These are phyloP conservation scores for Candida hungchunana DNA, from an alignment of 805 yeast species.

Conservation along the genomic window DNA sequence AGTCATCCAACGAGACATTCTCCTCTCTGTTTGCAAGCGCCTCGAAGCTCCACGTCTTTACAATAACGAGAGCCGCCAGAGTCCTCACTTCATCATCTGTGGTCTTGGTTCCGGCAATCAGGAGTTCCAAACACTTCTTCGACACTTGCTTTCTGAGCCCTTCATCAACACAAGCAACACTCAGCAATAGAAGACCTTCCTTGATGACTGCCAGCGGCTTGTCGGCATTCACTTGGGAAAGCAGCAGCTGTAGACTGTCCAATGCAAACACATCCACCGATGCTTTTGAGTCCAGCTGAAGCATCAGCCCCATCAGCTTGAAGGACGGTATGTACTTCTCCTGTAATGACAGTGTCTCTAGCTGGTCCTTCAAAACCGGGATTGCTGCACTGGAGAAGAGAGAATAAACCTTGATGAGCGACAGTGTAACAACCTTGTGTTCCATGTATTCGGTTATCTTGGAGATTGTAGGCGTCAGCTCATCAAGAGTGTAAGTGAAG, in stretches of 20 bases:
- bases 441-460: conserved; percentile 13
- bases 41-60: conserved; percentile 52
- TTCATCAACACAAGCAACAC: conserved; percentile 49
- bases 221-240: conserved; percentile 15
- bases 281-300: conserved; percentile 10
- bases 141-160: conserved; percentile 44
- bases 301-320: conserved; percentile 15
- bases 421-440: conserved; percentile 9
- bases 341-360: conserved; percentile 21
- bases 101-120: conserved; percentile 34
- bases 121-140: conserved; percentile 37
- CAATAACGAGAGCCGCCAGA: conserved; percentile 41
- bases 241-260: conserved; percentile 25
- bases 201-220: conserved; percentile 16
- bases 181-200: conserved; percentile 33
- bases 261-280: conserved; percentile 24
- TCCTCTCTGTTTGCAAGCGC: conserved; percentile 31
- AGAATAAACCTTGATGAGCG: conserved; percentile 13
- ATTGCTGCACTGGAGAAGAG: conserved; percentile 9
- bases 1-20: conserved; percentile 26
- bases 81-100: conserved; percentile 24
- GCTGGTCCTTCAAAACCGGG: conserved; percentile 16
- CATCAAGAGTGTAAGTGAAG: conserved; percentile 20
- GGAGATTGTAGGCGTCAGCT: conserved; percentile 12
- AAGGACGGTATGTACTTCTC: conserved; percentile 25